A percentile compares a stretch with the other conserved stretches of the same genome.
Evolutionary conservation across 305 asterid genomes (phyloP).

Genomic region (Salvia sclarea): DNA sequence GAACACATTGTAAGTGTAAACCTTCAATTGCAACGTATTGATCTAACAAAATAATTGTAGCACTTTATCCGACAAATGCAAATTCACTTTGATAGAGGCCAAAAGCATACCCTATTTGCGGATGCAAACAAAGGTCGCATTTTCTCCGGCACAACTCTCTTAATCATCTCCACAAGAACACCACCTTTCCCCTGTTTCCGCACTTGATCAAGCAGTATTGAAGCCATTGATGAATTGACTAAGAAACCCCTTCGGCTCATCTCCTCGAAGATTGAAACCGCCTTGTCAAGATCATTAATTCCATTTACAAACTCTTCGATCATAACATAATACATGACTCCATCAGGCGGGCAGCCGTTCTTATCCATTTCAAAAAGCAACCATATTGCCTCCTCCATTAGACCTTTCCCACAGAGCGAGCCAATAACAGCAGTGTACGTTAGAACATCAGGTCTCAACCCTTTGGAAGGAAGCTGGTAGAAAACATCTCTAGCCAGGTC

Average conservation of each 20-base stretch:
- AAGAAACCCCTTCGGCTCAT: not conserved
- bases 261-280: not conserved
- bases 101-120: not conserved
- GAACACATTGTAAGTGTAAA: not conserved
- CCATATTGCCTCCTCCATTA: slow-evolving; percentile 24
- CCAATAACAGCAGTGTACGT: slow-evolving; percentile 3
- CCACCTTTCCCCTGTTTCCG: not conserved
- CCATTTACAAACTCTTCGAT: slow-evolving; percentile 8
- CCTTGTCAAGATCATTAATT: slow-evolving; percentile 15
- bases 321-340: not conserved
- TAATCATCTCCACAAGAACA: slow-evolving; percentile 11
- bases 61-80: not conserved
- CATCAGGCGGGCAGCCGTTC: slow-evolving; percentile 18
- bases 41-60: not conserved
- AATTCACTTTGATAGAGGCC: not conserved
- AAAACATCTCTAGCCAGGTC: slow-evolving; percentile 22
- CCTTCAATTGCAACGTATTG: not conserved
- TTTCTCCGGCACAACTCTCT: not conserved
- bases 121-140: not conserved
- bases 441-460: slow-evolving; percentile 27
- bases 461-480: slow-evolving; percentile 30
- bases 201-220: not conserved
- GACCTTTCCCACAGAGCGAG: slow-evolving; percentile 18
- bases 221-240: not conserved
- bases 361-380: slow-evolving; percentile 24